Percentiles rank a stretch among this genome's conserved stretches.
phyloP scores from a whole-genome alignment of 2,329 filamentous ascomycete genomes.

The Fusarium burgessii region DNA sequence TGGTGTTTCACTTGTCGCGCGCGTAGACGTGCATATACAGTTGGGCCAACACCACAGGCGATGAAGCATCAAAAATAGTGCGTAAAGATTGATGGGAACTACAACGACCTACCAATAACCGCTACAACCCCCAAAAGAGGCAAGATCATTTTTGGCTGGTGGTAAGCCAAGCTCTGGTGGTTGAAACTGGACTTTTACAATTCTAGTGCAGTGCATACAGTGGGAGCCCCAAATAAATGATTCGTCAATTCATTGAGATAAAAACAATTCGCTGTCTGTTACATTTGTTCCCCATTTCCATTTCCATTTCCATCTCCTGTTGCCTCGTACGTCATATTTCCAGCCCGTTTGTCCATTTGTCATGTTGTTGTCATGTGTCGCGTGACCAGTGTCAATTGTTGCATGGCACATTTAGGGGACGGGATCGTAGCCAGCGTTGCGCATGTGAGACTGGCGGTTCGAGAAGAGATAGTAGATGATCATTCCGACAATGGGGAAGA shows the following conservation, averaged over 20 bases:
- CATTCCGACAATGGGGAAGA: slow-evolving; percentile 72
- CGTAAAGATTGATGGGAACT: no score
- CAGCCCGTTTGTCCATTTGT: background rate
- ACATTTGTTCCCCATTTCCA: background rate
- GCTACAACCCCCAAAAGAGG: no score
- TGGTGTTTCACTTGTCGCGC: no score
- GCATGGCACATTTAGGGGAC: background rate
- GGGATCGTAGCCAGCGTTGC: slow-evolving; percentile 66
- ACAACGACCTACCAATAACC: no score
- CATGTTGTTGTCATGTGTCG: fast-evolving
- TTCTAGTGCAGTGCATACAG: no score
- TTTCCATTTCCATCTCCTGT: fast-evolving
- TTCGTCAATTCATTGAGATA: background rate
- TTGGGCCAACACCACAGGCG: no score
- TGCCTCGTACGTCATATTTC: background rate
- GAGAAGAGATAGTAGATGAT: slow-evolving; percentile 74
- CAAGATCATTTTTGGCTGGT: no score
- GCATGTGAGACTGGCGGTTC: slow-evolving; percentile 68
- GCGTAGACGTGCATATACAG: no score
- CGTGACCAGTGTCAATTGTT: background rate
- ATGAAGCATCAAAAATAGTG: no score
- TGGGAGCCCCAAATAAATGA: fast-evolving
- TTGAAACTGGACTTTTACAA: no score
- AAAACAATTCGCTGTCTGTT: background rate
- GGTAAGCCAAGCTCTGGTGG: no score